Conservation (phyloP, 2,329 filamentous ascomycete genomes). For the Hypoxylon rubiginosum region DNA sequence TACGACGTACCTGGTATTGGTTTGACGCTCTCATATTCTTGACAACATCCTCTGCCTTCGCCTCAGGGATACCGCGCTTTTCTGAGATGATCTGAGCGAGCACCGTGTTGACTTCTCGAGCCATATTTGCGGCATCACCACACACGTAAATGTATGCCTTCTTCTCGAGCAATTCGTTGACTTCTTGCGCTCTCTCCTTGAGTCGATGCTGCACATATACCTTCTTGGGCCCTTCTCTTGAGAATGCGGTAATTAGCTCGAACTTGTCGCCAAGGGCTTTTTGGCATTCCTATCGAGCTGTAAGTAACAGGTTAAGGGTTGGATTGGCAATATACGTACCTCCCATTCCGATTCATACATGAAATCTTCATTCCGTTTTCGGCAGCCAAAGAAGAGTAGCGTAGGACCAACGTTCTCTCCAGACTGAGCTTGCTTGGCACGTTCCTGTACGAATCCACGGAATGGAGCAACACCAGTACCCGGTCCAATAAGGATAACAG, state of each 20-base stretch:
- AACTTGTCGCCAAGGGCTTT: slow-evolving; percentile 88
- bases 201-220: slow-evolving; percentile 97
- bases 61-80: slow-evolving; percentile 82
- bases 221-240: slow-evolving; percentile 87
- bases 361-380: slow-evolving; percentile 90
- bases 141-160: slow-evolving; percentile 98
- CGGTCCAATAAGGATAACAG: slow-evolving; percentile 95
- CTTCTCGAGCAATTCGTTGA: slow-evolving; percentile 87
- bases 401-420: slow-evolving; percentile 89
- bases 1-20: slow-evolving; percentile 85
- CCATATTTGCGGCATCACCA: slow-evolving; percentile 97
- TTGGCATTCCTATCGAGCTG: slow-evolving; percentile 77
- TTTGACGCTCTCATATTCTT: slow-evolving; percentile 96
- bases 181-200: slow-evolving; percentile 83
- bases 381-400: slow-evolving; percentile 94
- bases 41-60: slow-evolving; percentile 95
- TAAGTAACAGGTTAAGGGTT: slow-evolving; percentile 42
- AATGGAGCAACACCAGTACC: slow-evolving; percentile 98
- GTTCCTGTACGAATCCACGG: slow-evolving; percentile 94
- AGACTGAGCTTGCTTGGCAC: slow-evolving; percentile 83
- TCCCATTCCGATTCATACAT: slow-evolving; percentile 93
- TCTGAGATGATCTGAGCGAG: slow-evolving; percentile 88
- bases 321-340: slow-evolving; percentile 67
- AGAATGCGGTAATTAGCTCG: slow-evolving; percentile 93
- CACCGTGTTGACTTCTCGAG: slow-evolving; percentile 90